phyloP scores from a whole-genome alignment of 1,284 basidiomycete species.

The Trichosporon faecale region DNA sequence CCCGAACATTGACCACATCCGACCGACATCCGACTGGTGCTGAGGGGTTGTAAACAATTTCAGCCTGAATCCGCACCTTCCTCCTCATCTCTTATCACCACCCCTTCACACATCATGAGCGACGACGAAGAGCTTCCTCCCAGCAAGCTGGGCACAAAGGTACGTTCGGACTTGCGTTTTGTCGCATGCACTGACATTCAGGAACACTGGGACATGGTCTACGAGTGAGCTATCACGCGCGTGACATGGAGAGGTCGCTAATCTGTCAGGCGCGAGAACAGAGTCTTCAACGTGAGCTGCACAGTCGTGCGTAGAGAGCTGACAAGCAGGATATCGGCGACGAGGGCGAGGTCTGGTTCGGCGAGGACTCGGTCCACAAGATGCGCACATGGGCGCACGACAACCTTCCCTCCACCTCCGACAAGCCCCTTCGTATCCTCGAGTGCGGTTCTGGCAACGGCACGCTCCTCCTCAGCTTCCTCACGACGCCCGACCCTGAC shows the following conservation, averaged over 20 bases:
- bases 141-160: conserved; percentile 50
- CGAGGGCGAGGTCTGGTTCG: conserved; percentile 51
- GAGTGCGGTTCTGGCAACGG: conserved; percentile 51
- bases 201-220: conserved; percentile 52
- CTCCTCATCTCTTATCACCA: not conserved
- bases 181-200: conserved; percentile 9
- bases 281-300: conserved; percentile 42
- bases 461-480: conserved; percentile 50
- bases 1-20: not conserved
- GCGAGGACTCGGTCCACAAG: conserved; percentile 46
- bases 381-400: conserved; percentile 49
- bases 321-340: conserved; percentile 20
- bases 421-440: conserved; percentile 35
- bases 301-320: not conserved
- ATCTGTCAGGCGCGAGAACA: conserved; percentile 44
- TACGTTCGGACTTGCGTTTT: not conserved
- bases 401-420: conserved; percentile 31
- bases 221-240: conserved; percentile 37
- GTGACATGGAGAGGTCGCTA: not conserved
- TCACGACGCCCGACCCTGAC: conserved; percentile 35
- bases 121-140: conserved; percentile 51
- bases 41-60: not conserved
- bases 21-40: not conserved
- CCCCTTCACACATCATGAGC: conserved; percentile 11
- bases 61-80: not conserved